Base-by-base conservation (phyloP, 176 grass and related monocot genomes). In the Alloteropsis semialata region DNA sequence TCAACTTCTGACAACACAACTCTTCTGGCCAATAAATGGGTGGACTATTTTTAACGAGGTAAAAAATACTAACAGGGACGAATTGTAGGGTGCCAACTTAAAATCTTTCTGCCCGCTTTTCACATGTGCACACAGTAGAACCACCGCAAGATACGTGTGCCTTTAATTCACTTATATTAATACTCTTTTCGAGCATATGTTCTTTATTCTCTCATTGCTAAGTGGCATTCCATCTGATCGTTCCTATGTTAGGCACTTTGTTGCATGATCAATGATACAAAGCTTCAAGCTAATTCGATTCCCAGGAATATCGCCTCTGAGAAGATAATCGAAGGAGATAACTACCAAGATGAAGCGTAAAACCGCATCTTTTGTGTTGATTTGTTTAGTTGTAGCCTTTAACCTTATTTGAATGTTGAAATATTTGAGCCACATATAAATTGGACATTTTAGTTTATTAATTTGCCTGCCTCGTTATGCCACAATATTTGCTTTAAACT, bases 201-300 rank as follows among this genome's bases (percentile, higher is more conserved):
- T 81, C 87, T 74, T 28, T n/a, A 80, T 80, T 61, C 76, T 61
- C 41, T 48, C 32, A 19, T 81, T 81, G 10, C 27, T 69, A 75
- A 89, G 87, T 89, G 82, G 41, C 15, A 81, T 81, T 84, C 81
- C 43, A 84, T 78, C 65, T 10, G 79, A 74, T 51, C 36, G 49
- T 75, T 75, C 81, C 75, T 68, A 85, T 50, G 21, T 39, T 72
- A 79, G 82, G 28, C 38, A 62, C 61, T 50, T 74, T 67, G 49
- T 60, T 60, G 76, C 43, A 71, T 70, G 65, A 82, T 63, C 25
- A 69, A 24, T 51, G 69, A 44, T 88, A 65, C 74, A 83, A 83
- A 85, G 76, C 34, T 54, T 54, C 30, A 37, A 61, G 53, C 6
- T 32, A 74, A 67, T 80, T 49, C 72, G 14, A 49, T 72, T 72